Base-by-base conservation (phyloP, 2,329 filamentous ascomycete genomes). In the Fusarium praegraminearum region DNA sequence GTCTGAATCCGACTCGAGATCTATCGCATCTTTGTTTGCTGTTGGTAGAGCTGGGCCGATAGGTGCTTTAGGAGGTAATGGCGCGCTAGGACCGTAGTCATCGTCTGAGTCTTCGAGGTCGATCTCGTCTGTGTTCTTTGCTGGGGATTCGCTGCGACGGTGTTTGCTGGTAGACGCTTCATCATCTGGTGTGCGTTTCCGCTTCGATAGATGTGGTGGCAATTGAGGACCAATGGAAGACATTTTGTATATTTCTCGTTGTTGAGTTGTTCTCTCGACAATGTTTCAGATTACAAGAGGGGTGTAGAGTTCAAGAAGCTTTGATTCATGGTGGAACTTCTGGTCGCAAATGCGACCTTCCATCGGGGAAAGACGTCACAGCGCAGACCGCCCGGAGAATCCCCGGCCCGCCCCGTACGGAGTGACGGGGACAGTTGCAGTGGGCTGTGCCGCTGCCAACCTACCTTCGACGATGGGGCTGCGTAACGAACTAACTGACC, bases 161-260 rank as follows among this genome's bases (percentile, higher is more conserved):
- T 79, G 70, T 72, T 89, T 89, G 55, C 78, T 69, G 7, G 83
- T 82, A 8, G 71, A 62, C 15, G 47, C 35, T 30, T 76, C 75
- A 15, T 78, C 73, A 33, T 77, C 76, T 53, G 82, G 73, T 7
- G 82, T 84, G 74, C 87, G 87, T 74, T 90, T 90, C 74, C 89
- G 85, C 78, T 90, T 90, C 35, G 87, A 76, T 43, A 91, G 84
- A 66, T 92, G 88, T 7, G 91, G 85, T 15, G 92, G 91, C 26
- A 94, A 79, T 64, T 89, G 84, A 16, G 92, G 91, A 7, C 91
- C 91, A 75, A 93, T 89, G 35, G 87, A 89, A 52, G 89, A 82
- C 90, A 93, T 93, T 26, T 40, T 73, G 82, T 26, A 30, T 46
- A 52, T 35, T 46, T 62, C 26, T 54, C 20, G 24, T 22, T 32